Evolutionary conservation across 225 moss, liverwort and hornwort genomes (phyloP).

Genomic region (Anthoceros angustus): DNA sequence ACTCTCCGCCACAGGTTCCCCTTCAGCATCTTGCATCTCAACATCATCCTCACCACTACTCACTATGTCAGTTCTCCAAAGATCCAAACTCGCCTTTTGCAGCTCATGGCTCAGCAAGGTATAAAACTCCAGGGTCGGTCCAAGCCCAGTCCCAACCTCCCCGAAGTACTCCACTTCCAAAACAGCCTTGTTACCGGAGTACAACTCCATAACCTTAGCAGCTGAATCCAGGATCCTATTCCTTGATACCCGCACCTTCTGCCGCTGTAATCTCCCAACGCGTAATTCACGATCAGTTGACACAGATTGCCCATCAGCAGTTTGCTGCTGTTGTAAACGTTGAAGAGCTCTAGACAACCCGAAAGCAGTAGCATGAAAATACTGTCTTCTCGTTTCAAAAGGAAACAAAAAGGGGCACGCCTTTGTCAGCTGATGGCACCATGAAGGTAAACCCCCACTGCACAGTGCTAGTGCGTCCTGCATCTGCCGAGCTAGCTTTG

Average conservation of each 20-base stretch:
- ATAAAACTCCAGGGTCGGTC: conserved; percentile 96
- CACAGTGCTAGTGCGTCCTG: conserved; percentile 95
- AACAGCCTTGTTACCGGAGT: conserved; percentile 93
- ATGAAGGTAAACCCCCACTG: conserved; percentile 87
- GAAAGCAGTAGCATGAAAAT: conserved; percentile 94
- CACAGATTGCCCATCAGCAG: conserved; percentile 59
- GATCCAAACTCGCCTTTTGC: conserved; percentile 53
- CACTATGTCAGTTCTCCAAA: conserved; percentile 63
- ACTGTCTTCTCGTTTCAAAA: conserved; percentile 92
- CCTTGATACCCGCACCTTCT: conserved; percentile 94
- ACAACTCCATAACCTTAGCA: conserved; percentile 92
- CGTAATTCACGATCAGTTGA: conserved; percentile 78
- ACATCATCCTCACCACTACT: conserved; percentile 22
- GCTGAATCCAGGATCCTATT: conserved; percentile 88
- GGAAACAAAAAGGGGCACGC: conserved; percentile 95
- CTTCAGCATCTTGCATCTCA: conserved; percentile 37
- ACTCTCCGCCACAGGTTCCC: conserved; percentile 23
- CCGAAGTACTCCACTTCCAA: conserved; percentile 99
- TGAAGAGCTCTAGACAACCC: conserved; percentile 89
- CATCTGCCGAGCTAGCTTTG: conserved; percentile 96
- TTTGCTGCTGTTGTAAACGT: conserved; percentile 91
- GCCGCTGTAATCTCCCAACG: conserved; percentile 82
- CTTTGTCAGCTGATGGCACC: conserved; percentile 92
- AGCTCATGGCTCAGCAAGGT: conserved; percentile 88
- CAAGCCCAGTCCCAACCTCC: conserved; percentile 95